Evolutionary conservation across 495 filamentous ascomycete species (phyloP).

Genomic region (Aspergillus haitiensis): DNA sequence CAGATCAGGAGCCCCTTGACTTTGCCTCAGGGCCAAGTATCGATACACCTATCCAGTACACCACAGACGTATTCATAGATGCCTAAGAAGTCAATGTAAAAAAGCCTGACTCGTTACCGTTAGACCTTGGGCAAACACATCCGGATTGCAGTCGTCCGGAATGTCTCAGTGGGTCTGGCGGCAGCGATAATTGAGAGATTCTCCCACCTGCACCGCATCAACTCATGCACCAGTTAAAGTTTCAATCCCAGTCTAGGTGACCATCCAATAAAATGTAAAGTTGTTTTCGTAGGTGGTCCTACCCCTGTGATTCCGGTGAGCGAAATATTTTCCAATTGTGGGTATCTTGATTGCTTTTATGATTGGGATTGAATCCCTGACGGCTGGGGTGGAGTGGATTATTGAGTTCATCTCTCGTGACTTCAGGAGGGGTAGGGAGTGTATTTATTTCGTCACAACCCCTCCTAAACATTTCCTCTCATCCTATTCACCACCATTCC

Average conservation of each 20-base stretch:
- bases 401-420: conserved; percentile 10
- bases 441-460: conserved; percentile 26
- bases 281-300: conserved; percentile 3
- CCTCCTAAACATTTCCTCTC: conserved; percentile 11
- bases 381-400: not conserved
- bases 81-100: not conserved
- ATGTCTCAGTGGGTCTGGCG: conserved; percentile 7
- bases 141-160: conserved; percentile 19
- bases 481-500: conserved; percentile 17
- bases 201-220: not conserved
- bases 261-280: conserved; percentile 6
- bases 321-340: not conserved
- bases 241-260: not conserved
- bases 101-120: not conserved
- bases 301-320: conserved; percentile 13
- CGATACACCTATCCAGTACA: not conserved
- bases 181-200: not conserved
- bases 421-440: not conserved
- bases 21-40: no score
- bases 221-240: not conserved
- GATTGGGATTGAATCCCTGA: not conserved
- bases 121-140: not conserved
- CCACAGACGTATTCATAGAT: not conserved
- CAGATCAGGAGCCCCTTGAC: not conserved
- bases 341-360: not conserved